These are phyloP conservation scores for Recurvomyces mirabilis DNA, from an alignment of 495 filamentous ascomycete species.

Conservation along the genomic window DNA sequence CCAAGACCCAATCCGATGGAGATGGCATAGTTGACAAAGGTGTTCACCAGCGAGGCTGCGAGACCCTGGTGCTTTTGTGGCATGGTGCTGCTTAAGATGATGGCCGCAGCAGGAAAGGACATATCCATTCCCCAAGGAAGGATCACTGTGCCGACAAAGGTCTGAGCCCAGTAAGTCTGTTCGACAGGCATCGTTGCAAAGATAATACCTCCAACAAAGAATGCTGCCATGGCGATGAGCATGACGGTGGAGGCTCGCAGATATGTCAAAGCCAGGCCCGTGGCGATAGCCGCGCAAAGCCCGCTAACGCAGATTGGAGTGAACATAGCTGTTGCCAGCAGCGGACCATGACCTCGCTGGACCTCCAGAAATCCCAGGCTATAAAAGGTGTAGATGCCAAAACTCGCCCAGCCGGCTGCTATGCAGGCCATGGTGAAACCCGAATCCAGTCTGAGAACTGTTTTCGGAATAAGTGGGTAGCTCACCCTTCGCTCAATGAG, in stretches of 20 bases:
- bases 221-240: conserved; percentile 35
- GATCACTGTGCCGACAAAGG: conserved; percentile 45
- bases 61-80: conserved; percentile 51
- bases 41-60: conserved; percentile 50
- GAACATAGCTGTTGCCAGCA: conserved; percentile 33
- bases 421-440: conserved; percentile 45
- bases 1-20: conserved; percentile 54
- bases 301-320: conserved; percentile 32
- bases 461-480: conserved; percentile 44
- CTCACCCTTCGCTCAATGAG: conserved; percentile 37
- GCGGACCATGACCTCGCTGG: too few relatives aligned
- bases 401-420: conserved; percentile 47
- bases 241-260: conserved; percentile 36
- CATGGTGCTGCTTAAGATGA: conserved; percentile 48
- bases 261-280: conserved; percentile 33
- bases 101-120: conserved; percentile 45
- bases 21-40: conserved; percentile 56
- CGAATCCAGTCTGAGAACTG: conserved; percentile 37
- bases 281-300: conserved; percentile 32
- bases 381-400: conserved; percentile 43
- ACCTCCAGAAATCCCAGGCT: conserved; percentile 34
- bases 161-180: conserved; percentile 49
- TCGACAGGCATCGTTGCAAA: conserved; percentile 35
- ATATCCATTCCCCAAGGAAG: conserved; percentile 53
- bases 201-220: conserved; percentile 33